phyloP scores from a whole-genome alignment of 768 basidiomycete species.

The Leccinum variicolor region DNA sequence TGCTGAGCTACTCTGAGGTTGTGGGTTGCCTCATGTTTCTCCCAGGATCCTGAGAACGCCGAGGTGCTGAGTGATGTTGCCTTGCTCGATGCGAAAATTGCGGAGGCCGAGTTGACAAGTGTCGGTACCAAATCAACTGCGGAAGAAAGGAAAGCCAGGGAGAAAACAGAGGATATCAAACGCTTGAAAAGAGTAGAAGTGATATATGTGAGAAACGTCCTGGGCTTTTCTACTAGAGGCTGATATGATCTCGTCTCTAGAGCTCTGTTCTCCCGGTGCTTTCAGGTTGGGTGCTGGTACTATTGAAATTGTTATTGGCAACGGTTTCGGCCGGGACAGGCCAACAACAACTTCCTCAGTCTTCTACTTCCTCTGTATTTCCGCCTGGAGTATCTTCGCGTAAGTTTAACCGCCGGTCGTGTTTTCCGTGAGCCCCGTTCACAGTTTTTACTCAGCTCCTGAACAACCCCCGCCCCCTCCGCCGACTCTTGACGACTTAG shows the following conservation, averaged over 20 bases:
- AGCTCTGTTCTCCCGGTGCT: slow-evolving; percentile 78
- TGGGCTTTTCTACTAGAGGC: background rate
- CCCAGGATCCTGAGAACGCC: slow-evolving; percentile 53
- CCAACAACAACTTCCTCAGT: slow-evolving; percentile 53
- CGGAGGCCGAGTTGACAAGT: slow-evolving; percentile 55
- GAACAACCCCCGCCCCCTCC: slow-evolving; percentile 64
- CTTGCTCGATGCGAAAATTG: slow-evolving; percentile 67
- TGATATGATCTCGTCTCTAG: slow-evolving; percentile 39
- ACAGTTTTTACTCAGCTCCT: slow-evolving; percentile 39
- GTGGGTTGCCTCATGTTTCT: slow-evolving; percentile 1
- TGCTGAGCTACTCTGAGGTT: background rate
- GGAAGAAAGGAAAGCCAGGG: slow-evolving; percentile 62
- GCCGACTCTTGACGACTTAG: slow-evolving; percentile 85
- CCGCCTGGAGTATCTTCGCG: slow-evolving; percentile 69
- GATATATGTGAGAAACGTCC: slow-evolving; percentile 72
- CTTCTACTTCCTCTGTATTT: slow-evolving; percentile 66
- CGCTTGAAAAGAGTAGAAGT: slow-evolving; percentile 86
- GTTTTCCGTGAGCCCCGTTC: background rate
- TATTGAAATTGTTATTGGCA: slow-evolving; percentile 88
- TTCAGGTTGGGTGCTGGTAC: slow-evolving; percentile 87
- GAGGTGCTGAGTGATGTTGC: slow-evolving; percentile 75
- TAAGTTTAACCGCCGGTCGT: slow-evolving; percentile 30
- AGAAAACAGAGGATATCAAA: slow-evolving; percentile 76
- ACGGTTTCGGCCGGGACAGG: slow-evolving; percentile 82
- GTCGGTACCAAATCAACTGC: slow-evolving; percentile 45